Base-by-base conservation (phyloP, 371 early-diverging fungal species). In the Mucor velutinosus region DNA sequence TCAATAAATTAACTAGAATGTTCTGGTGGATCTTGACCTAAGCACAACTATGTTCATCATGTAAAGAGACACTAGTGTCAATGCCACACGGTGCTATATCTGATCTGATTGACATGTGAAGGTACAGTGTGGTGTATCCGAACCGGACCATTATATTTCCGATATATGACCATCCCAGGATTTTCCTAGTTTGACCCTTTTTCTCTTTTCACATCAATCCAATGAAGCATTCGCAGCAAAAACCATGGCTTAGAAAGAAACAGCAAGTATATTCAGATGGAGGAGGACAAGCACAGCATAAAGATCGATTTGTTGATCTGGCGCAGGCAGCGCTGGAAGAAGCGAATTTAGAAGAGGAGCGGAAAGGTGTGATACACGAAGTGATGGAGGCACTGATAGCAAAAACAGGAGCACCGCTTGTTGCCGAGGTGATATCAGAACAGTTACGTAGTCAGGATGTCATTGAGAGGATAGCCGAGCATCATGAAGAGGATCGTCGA, bases 251-350 rank as follows among this genome's bases (percentile, higher is more conserved):
- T 27, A 25, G 53, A 15, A 53, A 53, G 12, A 53, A 27, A 4
- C 25, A 53, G 6, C 19, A n/a, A 5, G 25, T 23, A 25, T 3
- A 53, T 27, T 6, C 53, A 27, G 12, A 27, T 15, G 53, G 53
- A 53, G 25, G 27, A 53, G 21, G 53, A 53, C 53, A 53, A 12
- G 21, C 53, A 12, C 53, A 53, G 25, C 35, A 64, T 62, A 77
- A 71, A 56, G 83, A 82, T 65, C 75, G 76, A 8, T 80, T 82
- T 65, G 80, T 82, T 29, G 80, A 82, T 53, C 66, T 82, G 14
- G 80, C 80, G 10, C 83, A 82, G 56, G 83, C 78, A 39, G 83
- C 83, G 7, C 62, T 82, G 25, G 83, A 82, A 41, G 79, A 82
- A 66, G 83, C 79, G 2, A 74, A 72, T 1, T 64, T 76, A 11